Conservation (phyloP, 305 asterid genomes). For the Solanum hybrid region DNA sequence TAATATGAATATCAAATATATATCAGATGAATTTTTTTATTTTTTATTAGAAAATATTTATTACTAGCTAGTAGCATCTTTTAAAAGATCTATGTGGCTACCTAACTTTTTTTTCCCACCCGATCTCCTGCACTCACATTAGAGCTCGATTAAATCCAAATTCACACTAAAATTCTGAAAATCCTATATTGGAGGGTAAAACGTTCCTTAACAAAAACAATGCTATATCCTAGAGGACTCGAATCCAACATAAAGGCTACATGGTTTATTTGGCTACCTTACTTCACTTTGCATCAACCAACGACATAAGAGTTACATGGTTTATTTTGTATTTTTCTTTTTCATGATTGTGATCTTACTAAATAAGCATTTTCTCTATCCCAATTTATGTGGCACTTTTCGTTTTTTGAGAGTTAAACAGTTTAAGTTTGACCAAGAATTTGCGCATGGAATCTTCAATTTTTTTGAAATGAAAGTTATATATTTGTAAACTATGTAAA, state of each 20-base stretch:
- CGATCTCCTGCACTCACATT: too few species aligned
- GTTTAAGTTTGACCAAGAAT: too few species aligned
- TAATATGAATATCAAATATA: background rate
- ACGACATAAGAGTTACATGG: background rate
- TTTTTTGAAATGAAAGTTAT: too few species aligned
- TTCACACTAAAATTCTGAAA: too few species aligned
- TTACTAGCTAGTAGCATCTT: background rate
- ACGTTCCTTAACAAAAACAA: too few species aligned
- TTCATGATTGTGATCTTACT: background rate
- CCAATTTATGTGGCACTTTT: too few species aligned
- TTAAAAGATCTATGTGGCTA: background rate
- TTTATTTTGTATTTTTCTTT: background rate
- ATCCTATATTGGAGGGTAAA: rapidly evolving
- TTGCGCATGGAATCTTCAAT: too few species aligned
- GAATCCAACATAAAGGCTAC: background rate
- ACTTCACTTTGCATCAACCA: background rate
- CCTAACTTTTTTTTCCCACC: background rate
- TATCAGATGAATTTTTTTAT: background rate
- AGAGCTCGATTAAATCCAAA: too few species aligned
- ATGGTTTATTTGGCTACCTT: background rate
- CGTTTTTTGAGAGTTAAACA: too few species aligned
- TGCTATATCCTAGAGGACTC: background rate
- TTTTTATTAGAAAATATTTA: background rate
- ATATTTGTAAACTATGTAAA: too few species aligned
- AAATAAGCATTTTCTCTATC: background rate